Base-by-base conservation (phyloP, 2,329 filamentous ascomycete species). In the Trichophyton rubrum region DNA sequence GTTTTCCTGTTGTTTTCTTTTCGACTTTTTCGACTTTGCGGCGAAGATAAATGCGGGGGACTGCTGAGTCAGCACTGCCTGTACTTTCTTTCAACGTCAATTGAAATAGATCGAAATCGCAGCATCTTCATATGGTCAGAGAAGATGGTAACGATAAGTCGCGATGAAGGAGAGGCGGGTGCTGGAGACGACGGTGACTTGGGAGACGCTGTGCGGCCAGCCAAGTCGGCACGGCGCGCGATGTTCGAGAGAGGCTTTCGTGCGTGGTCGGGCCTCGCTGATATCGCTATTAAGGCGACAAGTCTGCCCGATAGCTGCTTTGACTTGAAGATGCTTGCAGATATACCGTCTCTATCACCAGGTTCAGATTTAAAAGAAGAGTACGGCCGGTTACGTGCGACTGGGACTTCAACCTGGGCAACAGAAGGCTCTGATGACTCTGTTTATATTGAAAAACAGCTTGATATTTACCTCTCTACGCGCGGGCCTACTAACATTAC, bases 391-490 rank as follows among this genome's bases (percentile, higher is more conserved):
- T 47, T 62, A 33, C 47, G 38, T 24, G 61, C 43, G 9, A 59
- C 22, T 2, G 61, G 61, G 27, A 60, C 41, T 22, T 60, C 58
- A 17, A 55, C 55, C 35, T 60, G 53, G 41, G 33, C 24, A 55
- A 58, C 45, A 38, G 56, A 30, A 24, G 56, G n/a, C 49, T 40
- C 11, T 49, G 24, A 9, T 45, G 43, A 24, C 41, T 13, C 9
- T 30, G 43, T 35, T 45, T 41, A 5, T 11, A 58, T 60, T 58
- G 58, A 41, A 43, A n/a, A 58, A 47, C 30, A 7, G 38, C 30
- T 62, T 38, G 43, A 62, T 35, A 43, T 62, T 24, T 22, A 30
- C n/a, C 15, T 62, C 20, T 62, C 61, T 11, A 56, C 22, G 11
- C 43, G n/a, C 33, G n/a, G 40, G 17, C 20, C 43, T 8, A 55